Conservation (phyloP, 345 rosid species). For the Isatis tinctoria region DNA sequence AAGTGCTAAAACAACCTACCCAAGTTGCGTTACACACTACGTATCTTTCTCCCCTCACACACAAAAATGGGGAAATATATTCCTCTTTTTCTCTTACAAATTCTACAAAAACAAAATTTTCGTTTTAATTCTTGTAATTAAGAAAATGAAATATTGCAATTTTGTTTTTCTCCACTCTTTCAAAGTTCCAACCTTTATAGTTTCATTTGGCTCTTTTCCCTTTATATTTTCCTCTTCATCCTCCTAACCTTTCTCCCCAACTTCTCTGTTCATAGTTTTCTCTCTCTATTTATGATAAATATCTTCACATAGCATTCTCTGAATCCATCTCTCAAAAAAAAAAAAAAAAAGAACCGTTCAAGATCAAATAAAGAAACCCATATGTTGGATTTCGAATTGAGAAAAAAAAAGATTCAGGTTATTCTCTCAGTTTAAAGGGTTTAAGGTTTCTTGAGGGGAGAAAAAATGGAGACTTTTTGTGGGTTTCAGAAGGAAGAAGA, state of each 20-base stretch:
- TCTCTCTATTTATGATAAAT: constrained; percentile 2
- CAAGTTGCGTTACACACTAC: constrained; percentile 40
- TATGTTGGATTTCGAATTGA: neutral
- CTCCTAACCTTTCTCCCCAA: constrained; percentile 29
- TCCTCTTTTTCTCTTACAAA: neutral
- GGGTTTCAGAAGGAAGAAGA: constrained; percentile 45
- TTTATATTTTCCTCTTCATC: constrained; percentile 18
- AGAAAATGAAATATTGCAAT: constrained; percentile 23
- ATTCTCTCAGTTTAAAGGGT: constrained; percentile 2
- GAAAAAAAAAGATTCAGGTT: neutral
- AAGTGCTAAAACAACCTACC: constrained; percentile 39
- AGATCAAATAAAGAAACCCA: constrained; percentile 21
- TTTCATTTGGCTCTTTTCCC: constrained; percentile 23
- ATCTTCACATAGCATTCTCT: neutral
- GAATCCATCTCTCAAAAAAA: neutral
- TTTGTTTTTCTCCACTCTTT: constrained; percentile 9
- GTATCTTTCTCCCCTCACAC: constrained; percentile 29
- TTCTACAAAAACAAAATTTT: constrained; percentile 1
- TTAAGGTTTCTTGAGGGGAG: constrained; percentile 11
- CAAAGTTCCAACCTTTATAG: constrained; percentile 25
- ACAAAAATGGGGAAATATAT: constrained; percentile 16
- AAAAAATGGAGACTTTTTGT: constrained; percentile 24
- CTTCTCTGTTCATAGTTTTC: constrained; percentile 23
- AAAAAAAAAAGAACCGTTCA: neutral
- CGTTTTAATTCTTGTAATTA: constrained; percentile 26